phyloP scores from a whole-genome alignment of 2,329 filamentous ascomycete genomes.

The Fusarium nanum region DNA sequence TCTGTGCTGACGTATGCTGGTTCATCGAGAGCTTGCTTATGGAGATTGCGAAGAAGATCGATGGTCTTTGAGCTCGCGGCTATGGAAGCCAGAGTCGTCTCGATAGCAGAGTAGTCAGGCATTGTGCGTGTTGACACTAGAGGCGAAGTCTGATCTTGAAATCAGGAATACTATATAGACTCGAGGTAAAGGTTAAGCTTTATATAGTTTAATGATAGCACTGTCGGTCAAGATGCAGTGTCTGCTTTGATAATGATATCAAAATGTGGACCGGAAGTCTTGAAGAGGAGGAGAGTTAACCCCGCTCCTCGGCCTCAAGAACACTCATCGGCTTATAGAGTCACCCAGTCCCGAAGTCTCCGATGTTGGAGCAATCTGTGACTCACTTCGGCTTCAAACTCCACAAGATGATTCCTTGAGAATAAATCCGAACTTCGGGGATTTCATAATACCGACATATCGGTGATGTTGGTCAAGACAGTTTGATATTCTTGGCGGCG shows the following conservation, averaged over 20 bases:
- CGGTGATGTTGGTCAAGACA: neutral
- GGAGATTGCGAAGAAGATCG: constrained; percentile 47
- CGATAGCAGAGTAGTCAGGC: constrained; percentile 38
- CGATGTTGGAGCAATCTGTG: neutral
- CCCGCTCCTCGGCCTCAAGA: constrained; percentile 25
- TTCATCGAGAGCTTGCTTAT: constrained; percentile 49
- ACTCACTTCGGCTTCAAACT: neutral
- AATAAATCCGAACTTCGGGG: neutral
- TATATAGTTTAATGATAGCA: neutral
- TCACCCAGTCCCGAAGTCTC: neutral
- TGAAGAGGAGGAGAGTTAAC: neutral
- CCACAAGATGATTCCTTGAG: neutral
- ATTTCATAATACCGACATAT: neutral
- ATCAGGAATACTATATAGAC: fast-evolving
- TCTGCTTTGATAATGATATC: neutral
- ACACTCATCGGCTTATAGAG: neutral
- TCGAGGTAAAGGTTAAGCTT: neutral
- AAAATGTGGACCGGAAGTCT: neutral
- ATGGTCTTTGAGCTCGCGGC: constrained; percentile 44
- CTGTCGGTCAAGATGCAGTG: neutral
- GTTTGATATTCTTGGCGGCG: neutral
- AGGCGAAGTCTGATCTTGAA: too few relatives aligned
- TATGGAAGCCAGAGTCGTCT: constrained; percentile 48
- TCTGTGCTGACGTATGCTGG: constrained; percentile 47
- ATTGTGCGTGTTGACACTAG: constrained; percentile 1